Evolutionary conservation across 176 grass and related monocot genomes (phyloP).

Genomic region (Zoysia japonica): DNA sequence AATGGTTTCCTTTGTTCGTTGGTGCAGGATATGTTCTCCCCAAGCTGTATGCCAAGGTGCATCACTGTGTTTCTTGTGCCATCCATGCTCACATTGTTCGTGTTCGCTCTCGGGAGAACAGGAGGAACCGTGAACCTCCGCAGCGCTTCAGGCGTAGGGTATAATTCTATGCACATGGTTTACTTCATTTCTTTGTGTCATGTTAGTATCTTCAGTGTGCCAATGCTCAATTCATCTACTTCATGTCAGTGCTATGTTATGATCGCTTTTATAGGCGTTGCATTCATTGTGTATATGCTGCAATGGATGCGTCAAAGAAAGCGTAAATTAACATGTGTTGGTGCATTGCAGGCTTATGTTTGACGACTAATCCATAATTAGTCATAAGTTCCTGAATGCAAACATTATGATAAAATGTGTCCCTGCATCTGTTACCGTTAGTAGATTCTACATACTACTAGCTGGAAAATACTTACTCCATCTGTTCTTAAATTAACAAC

Average conservation of each 20-base stretch:
- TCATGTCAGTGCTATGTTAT: background rate
- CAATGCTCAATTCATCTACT: background rate
- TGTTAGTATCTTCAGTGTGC: background rate
- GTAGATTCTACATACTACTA: background rate
- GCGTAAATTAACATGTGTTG: constrained; percentile 49
- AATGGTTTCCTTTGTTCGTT: background rate
- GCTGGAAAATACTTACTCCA: too few relatives aligned
- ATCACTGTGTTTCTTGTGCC: constrained; percentile 66
- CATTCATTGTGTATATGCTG: constrained; percentile 41
- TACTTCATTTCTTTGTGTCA: background rate
- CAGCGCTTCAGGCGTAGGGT: constrained; percentile 74
- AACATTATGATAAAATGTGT: background rate
- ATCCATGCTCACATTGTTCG: constrained; percentile 70
- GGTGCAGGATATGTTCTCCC: constrained; percentile 56
- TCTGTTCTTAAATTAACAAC: too few relatives aligned
- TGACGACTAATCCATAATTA: constrained; percentile 11
- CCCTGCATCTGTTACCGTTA: background rate
- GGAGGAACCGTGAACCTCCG: constrained; percentile 66
- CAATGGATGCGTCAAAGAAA: constrained; percentile 64
- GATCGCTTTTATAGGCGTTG: constrained; percentile 67
- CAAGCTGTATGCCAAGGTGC: constrained; percentile 67
- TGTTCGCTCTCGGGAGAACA: constrained; percentile 54
- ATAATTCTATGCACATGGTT: background rate
- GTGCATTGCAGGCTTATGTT: constrained; percentile 35
- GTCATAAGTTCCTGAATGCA: constrained; percentile 17